These are phyloP conservation scores for Boeremia lycopersici DNA, from an alignment of 2,329 filamentous ascomycete species.

Conservation along the genomic window DNA sequence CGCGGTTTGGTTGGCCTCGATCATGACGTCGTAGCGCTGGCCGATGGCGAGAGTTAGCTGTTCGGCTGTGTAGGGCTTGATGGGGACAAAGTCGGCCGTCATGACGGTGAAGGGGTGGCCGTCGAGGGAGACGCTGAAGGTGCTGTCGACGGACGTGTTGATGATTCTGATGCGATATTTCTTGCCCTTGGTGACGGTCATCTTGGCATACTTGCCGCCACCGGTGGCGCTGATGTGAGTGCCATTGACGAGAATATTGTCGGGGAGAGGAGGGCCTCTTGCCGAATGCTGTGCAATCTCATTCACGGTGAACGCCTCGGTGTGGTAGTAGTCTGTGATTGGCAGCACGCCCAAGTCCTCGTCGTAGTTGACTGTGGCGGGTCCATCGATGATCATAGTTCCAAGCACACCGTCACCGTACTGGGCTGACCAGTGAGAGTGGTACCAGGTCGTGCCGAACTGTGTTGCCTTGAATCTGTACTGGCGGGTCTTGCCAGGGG, in stretches of 20 bases:
- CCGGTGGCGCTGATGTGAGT: slow-evolving; percentile 57
- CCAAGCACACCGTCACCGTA: slow-evolving; percentile 53
- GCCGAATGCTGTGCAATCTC: slow-evolving; percentile 41
- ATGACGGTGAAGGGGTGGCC: slow-evolving; percentile 52
- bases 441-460: slow-evolving; percentile 54
- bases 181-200: slow-evolving; percentile 50
- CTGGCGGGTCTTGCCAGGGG: slow-evolving; percentile 61
- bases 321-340: slow-evolving; percentile 68
- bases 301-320: slow-evolving; percentile 38
- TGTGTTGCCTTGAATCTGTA: slow-evolving; percentile 64
- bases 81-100: slow-evolving; percentile 50
- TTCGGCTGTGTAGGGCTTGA: slow-evolving; percentile 47
- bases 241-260: slow-evolving; percentile 60
- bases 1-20: slow-evolving; percentile 52
- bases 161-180: slow-evolving; percentile 65
- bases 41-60: slow-evolving; percentile 44
- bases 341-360: slow-evolving; percentile 66
- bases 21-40: slow-evolving; percentile 56
- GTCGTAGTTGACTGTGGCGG: slow-evolving; percentile 56
- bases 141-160: slow-evolving; percentile 54
- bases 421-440: slow-evolving; percentile 51
- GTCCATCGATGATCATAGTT: slow-evolving; percentile 50
- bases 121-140: slow-evolving; percentile 46
- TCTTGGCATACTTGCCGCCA: slow-evolving; percentile 43
- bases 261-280: slow-evolving; percentile 47